Percentiles rank a stretch among this genome's conserved stretches.
phyloP scores from a whole-genome alignment of 495 filamentous ascomycete genomes.

The Penicillium lividum region DNA sequence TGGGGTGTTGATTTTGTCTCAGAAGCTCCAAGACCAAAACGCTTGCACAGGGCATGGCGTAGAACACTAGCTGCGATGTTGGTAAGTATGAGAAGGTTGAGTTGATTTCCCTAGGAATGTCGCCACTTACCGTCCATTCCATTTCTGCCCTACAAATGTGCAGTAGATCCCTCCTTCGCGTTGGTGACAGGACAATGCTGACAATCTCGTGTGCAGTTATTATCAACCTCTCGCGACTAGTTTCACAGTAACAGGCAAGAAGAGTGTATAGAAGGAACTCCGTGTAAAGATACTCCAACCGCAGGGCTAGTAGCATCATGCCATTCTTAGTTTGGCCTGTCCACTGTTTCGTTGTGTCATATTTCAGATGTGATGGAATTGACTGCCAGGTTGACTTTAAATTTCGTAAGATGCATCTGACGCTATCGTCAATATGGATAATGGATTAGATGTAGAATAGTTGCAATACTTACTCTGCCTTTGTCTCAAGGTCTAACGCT shows the following conservation, averaged over 20 bases:
- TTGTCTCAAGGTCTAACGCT: neutral
- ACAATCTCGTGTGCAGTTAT: slow-evolving; percentile 15
- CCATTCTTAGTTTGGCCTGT: neutral
- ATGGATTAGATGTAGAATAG: no score
- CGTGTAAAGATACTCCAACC: slow-evolving; percentile 7
- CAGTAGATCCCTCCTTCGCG: slow-evolving; percentile 7
- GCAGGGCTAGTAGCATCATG: neutral
- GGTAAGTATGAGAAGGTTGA: neutral
- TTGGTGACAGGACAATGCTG: slow-evolving; percentile 10
- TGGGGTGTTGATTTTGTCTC: slow-evolving; percentile 6
- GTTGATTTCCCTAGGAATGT: neutral
- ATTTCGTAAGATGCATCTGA: neutral
- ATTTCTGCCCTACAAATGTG: slow-evolving; percentile 2
- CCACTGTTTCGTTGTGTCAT: neutral
- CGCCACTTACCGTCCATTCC: slow-evolving; percentile 8
- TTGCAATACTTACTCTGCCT: neutral
- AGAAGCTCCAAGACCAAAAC: slow-evolving; percentile 13
- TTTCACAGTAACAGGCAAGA: slow-evolving; percentile 3
- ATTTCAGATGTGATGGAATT: slow-evolving; percentile 4
- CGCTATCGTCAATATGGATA: neutral
- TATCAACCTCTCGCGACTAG: slow-evolving; percentile 5
- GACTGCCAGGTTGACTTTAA: neutral
- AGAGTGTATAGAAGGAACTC: slow-evolving; percentile 8
- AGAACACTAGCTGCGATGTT: slow-evolving; percentile 10
- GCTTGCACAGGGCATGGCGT: slow-evolving; percentile 16